phyloP scores from a whole-genome alignment of 208 protist species.

The Perkinsela sp. region DNA sequence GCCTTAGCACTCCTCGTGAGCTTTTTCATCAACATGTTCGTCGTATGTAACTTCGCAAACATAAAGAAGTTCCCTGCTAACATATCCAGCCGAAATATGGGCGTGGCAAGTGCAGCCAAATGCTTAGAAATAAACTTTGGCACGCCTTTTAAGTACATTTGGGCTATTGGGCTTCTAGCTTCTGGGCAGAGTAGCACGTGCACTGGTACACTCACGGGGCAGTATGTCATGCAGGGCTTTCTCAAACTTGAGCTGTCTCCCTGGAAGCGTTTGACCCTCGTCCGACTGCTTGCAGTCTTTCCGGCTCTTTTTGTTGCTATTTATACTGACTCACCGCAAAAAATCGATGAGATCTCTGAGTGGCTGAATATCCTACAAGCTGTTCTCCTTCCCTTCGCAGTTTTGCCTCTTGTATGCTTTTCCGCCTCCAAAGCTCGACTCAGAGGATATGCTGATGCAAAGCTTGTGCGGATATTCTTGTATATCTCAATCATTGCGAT shows the following conservation, averaged over 20 bases:
- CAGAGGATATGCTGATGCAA: background rate
- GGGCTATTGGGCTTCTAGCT: constrained; percentile 16
- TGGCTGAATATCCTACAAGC: constrained; percentile 18
- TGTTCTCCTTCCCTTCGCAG: constrained; percentile 19
- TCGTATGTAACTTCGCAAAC: constrained; percentile 16
- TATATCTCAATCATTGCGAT: background rate
- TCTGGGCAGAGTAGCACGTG: constrained; percentile 23
- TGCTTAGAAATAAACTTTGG: constrained; percentile 13
- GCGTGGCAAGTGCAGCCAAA: constrained; percentile 11
- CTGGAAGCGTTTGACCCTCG: constrained; percentile 15
- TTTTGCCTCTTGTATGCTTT: constrained; percentile 13
- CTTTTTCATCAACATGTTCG: constrained; percentile 31
- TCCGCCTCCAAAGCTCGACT: constrained; percentile 2
- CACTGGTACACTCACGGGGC: constrained; percentile 28
- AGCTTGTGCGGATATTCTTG: background rate
- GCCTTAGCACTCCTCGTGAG: constrained; percentile 14
- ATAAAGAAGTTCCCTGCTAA: background rate
- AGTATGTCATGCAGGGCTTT: constrained; percentile 32
- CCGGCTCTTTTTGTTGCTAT: constrained; percentile 16
- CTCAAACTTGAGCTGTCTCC: constrained; percentile 14
- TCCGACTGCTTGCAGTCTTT: constrained; percentile 13
- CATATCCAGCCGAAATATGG: constrained; percentile 9
- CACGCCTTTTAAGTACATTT: constrained; percentile 15
- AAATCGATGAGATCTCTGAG: constrained; percentile 10
- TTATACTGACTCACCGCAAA: constrained; percentile 1